Evolutionary conservation across 495 filamentous ascomycete species (phyloP).

Genomic region (Penicillium alfredii): DNA sequence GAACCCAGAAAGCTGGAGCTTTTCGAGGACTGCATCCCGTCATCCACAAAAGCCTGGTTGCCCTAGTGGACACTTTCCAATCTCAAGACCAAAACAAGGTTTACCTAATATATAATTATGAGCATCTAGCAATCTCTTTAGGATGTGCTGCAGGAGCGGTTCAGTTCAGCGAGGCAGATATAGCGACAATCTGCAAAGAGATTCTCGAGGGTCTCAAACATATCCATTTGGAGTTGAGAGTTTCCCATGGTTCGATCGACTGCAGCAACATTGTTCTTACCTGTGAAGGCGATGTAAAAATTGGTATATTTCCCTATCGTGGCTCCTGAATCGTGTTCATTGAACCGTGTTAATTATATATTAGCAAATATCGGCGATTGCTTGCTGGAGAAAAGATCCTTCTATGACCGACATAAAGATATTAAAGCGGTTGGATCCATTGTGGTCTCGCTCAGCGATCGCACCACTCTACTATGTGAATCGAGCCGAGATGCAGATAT

Average conservation of each 20-base stretch:
- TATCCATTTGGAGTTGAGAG: slow-evolving; percentile 7
- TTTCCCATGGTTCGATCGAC: slow-evolving; percentile 4
- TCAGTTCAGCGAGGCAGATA: slow-evolving; percentile 10
- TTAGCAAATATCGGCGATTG: slow-evolving; percentile 13
- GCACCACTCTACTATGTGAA: not conserved
- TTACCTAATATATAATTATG: slow-evolving; percentile 9
- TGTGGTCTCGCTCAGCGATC: slow-evolving; percentile 1
- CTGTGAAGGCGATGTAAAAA: slow-evolving; percentile 3
- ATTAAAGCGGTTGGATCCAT: slow-evolving; percentile 4
- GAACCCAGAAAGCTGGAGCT: not conserved
- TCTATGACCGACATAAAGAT: not conserved
- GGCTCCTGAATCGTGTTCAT: not conserved
- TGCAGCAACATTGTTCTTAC: slow-evolving; percentile 6
- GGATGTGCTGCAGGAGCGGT: slow-evolving; percentile 4
- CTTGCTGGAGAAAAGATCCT: slow-evolving; percentile 1
- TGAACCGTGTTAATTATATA: not conserved
- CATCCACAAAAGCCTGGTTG: slow-evolving; percentile 2
- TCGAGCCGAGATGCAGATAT: not conserved
- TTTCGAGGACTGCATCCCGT: not conserved
- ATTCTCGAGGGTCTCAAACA: slow-evolving; percentile 6
- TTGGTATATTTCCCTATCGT: slow-evolving; percentile 9
- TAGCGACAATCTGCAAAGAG: slow-evolving; percentile 10
- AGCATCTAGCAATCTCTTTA: slow-evolving; percentile 7
- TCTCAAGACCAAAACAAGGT: not conserved
- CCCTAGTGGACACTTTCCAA: slow-evolving; percentile 1